These are phyloP conservation scores for Lactuca sativa DNA, from an alignment of 129 eudicot genomes.

Conservation along the genomic window DNA sequence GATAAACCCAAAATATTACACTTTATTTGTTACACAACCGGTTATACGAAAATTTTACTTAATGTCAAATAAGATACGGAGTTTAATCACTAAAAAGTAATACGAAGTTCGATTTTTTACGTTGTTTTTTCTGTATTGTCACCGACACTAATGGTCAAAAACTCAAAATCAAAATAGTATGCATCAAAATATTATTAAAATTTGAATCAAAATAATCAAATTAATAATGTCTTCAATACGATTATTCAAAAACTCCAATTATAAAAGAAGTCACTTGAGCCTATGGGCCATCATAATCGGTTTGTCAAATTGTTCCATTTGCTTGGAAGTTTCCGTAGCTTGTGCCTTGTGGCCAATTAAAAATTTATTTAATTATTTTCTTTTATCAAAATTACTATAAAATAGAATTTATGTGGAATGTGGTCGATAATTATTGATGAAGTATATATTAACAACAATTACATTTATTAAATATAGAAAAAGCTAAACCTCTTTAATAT, in stretches of 20 bases:
- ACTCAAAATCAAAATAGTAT: no score
- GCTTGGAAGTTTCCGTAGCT: constrained; percentile 5
- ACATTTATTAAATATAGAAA: neutral
- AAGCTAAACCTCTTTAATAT: neutral
- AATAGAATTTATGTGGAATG: constrained; percentile 6
- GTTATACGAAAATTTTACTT: no score
- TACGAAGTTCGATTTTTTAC: neutral
- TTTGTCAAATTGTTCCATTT: constrained; percentile 15
- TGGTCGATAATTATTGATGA: constrained; percentile 9
- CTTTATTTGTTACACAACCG: no score
- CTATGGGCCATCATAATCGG: constrained; percentile 1
- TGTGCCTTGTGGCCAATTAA: constrained; percentile 26
- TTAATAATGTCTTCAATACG: neutral
- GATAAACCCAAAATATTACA: no score
- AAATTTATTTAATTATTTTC: neutral
- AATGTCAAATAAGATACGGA: neutral
- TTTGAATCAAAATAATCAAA: neutral
- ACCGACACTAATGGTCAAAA: neutral
- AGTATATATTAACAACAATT: neutral
- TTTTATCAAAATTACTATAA: neutral
- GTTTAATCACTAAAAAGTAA: neutral
- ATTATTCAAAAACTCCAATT: neutral
- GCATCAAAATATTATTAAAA: no score
- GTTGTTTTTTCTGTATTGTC: neutral
- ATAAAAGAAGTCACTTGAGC: neutral